Evolutionary conservation across 2,329 filamentous ascomycete species (phyloP).

Genomic region (Pleurostoma richardsiae): DNA sequence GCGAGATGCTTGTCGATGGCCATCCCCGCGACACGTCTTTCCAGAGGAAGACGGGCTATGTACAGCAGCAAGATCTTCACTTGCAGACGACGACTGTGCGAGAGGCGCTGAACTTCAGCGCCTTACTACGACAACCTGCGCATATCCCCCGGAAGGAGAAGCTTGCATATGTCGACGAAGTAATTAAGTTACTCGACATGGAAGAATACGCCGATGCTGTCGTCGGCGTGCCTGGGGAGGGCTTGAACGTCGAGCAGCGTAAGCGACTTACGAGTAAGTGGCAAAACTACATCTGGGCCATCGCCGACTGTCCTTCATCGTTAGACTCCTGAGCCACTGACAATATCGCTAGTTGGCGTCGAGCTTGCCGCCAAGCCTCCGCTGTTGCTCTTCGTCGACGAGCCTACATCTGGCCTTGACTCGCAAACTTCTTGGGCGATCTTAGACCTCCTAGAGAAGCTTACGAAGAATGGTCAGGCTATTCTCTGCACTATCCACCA

Average conservation of each 20-base stretch:
- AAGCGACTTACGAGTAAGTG: slow-evolving; percentile 11
- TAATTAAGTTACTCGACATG: slow-evolving; percentile 65
- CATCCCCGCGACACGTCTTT: slow-evolving; percentile 57
- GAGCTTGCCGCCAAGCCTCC: slow-evolving; percentile 89
- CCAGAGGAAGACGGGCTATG: slow-evolving; percentile 65
- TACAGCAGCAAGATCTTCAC: slow-evolving; percentile 65
- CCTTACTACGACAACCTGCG: slow-evolving; percentile 57
- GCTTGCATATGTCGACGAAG: slow-evolving; percentile 60
- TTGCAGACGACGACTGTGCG: slow-evolving; percentile 60
- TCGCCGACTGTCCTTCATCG: no score
- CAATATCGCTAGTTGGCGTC: slow-evolving; percentile 63
- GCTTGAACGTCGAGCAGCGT: slow-evolving; percentile 32
- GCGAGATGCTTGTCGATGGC: slow-evolving; percentile 65
- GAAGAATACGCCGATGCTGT: slow-evolving; percentile 61
- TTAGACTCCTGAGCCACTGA: no score
- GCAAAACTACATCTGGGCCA: background rate
- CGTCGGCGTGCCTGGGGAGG: slow-evolving; percentile 63
- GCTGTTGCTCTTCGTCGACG: slow-evolving; percentile 81
- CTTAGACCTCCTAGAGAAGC: slow-evolving; percentile 75
- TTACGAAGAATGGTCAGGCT: slow-evolving; percentile 80
- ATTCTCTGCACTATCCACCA: slow-evolving; percentile 96
- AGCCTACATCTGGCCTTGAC: slow-evolving; percentile 87
- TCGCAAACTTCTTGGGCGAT: slow-evolving; percentile 90
- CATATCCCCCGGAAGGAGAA: slow-evolving; percentile 55
- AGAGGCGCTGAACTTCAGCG: slow-evolving; percentile 61